These are phyloP conservation scores for Fragaria nilgerrensis DNA, from an alignment of 306 rosid species.

Conservation along the genomic window DNA sequence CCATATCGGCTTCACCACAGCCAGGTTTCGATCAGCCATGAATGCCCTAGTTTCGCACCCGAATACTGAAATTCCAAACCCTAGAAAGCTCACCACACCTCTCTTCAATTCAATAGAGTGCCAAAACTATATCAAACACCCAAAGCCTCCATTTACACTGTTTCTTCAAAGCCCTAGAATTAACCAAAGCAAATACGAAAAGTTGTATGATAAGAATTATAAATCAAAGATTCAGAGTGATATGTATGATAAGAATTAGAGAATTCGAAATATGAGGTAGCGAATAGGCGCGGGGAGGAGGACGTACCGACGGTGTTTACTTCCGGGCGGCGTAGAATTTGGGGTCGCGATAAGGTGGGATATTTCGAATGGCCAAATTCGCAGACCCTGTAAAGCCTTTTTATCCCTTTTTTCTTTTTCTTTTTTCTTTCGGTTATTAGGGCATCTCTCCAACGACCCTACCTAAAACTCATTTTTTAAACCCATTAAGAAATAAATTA, in stretches of 20 bases:
- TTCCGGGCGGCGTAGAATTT: conserved; percentile 8
- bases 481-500: too few species aligned
- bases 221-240: neutral
- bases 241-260: neutral
- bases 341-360: conserved; percentile 10
- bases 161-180: conserved; percentile 7
- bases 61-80: conserved; percentile 7
- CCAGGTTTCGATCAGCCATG: conserved; percentile 84
- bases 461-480: too few species aligned
- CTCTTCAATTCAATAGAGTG: neutral
- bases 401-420: too few species aligned
- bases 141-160: conserved; percentile 9
- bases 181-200: neutral
- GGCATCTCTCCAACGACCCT: too few species aligned
- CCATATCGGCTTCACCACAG: conserved; percentile 79
- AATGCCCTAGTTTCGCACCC: conserved; percentile 22
- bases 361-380: neutral
- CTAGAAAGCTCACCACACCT: neutral
- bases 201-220: neutral
- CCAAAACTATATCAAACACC: conserved; percentile 22
- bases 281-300: neutral
- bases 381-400: neutral
- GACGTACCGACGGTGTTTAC: neutral
- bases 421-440: too few species aligned
- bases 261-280: neutral